phyloP scores from a whole-genome alignment of 2,329 filamentous ascomycete species.

The Cladobotryum mycophilum region DNA sequence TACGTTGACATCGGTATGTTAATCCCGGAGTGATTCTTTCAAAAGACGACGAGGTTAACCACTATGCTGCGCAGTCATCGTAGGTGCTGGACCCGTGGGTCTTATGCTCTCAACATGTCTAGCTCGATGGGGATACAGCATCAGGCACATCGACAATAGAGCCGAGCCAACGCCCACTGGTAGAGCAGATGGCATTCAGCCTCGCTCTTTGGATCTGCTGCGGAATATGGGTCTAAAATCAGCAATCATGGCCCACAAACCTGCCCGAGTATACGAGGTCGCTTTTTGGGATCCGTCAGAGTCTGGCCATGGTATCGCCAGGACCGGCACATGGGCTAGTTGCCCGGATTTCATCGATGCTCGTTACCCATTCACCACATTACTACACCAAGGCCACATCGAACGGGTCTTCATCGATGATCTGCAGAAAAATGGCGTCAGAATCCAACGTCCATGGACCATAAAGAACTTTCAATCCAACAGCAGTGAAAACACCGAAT shows the following conservation, averaged over 20 bases:
- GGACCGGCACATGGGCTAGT: conserved; percentile 74
- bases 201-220: conserved; percentile 77
- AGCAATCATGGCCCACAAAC: conserved; percentile 78
- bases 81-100: conserved; percentile 84
- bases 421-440: conserved; percentile 53
- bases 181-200: conserved; percentile 87
- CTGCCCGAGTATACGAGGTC: conserved; percentile 76
- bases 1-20: not conserved
- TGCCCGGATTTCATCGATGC: conserved; percentile 79
- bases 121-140: conserved; percentile 87
- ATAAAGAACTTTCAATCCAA: conserved; percentile 56
- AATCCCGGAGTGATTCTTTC: not conserved
- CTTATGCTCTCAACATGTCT: conserved; percentile 83
- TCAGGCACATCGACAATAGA: conserved; percentile 91
- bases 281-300: conserved; percentile 64
- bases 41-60: not conserved
- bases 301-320: conserved; percentile 51
- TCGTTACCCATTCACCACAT: conserved; percentile 63
- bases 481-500: conserved; percentile 50
- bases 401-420: conserved; percentile 65
- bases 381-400: conserved; percentile 65
- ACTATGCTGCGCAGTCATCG: conserved; percentile 53
- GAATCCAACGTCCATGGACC: conserved; percentile 59
- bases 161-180: conserved; percentile 78
- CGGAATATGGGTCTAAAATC: conserved; percentile 87